Base-by-base conservation (phyloP, 768 basidiomycete species). In the Mycena haematopus region DNA sequence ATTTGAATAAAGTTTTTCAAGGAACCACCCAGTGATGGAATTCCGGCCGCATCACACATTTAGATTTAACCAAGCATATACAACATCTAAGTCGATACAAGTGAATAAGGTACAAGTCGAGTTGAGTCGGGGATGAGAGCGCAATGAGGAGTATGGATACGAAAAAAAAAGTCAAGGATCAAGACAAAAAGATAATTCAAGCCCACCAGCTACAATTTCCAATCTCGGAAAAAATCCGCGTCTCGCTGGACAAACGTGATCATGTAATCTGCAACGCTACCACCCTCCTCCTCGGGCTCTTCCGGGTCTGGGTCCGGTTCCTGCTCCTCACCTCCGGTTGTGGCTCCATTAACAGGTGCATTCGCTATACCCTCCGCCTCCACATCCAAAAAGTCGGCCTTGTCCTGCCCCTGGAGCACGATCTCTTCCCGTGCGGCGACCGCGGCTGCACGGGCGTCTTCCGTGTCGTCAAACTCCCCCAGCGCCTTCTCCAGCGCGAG, bases 201-300 rank as follows among this genome's bases (percentile, higher is more conserved):
- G 6, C 42, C 17, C 19, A n/a, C 40, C 6, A 9, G 7, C 70
- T 79, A 86, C 72, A 89, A 29, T 54, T 86, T 82, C 90, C 91
- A 92, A 45, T 89, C 88, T 60, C 76, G 79, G 76, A 94, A 94
- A 73, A 82, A 88, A 38, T 88, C 87, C 71, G 80, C 83, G 66
- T 93, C 89, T 44, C 69, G 71, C 54, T 81, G 78, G 25, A 90
- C 87, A 67, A 86, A 82, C 17, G 78, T 71, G 31, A 97, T 78
- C 93, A 97, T 95, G 70, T 93, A 95, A 59, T 95, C 93, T 42
- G 89, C 87, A 19, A 90, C 80, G 10, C 86, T 88, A 17, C 92
- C 93, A 1, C 90, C 89, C 38, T 90, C 89, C 38, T 90, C 76
- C 5, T 76, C 75, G 2, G 66, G 79, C 24, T 79, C 82, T 9